Conservation (phyloP, 495 filamentous ascomycete genomes). For the Beverwykella pulmonaria region DNA sequence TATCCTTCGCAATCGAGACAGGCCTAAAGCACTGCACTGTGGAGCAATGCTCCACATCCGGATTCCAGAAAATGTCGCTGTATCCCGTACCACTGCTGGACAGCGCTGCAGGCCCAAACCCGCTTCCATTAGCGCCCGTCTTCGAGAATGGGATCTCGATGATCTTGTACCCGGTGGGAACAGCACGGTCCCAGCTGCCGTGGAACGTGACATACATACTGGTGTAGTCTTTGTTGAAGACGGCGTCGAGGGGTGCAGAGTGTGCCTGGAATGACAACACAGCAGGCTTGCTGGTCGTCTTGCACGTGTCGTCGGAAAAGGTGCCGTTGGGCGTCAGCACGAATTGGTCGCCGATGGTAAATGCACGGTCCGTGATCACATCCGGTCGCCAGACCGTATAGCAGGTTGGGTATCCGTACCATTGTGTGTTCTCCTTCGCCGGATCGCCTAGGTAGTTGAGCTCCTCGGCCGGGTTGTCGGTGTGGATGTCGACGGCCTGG, state of each 20-base stretch:
- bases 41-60: constrained; percentile 14
- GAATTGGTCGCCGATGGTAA: constrained; percentile 34
- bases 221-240: constrained; percentile 27
- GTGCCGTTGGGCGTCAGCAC: constrained; percentile 29
- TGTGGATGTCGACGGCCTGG: constrained; percentile 26
- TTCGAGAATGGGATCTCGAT: constrained; percentile 28
- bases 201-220: constrained; percentile 37
- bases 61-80: constrained; percentile 25
- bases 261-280: constrained; percentile 20
- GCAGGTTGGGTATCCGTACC: constrained; percentile 40
- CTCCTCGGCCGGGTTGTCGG: constrained; percentile 37
- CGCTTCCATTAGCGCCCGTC: neutral
- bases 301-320: constrained; percentile 29
- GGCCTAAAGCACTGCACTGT: constrained; percentile 35
- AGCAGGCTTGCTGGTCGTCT: neutral
- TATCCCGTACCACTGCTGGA: constrained; percentile 16
- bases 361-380: constrained; percentile 25
- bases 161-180: constrained; percentile 34
- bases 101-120: constrained; percentile 10
- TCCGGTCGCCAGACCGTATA: constrained; percentile 31
- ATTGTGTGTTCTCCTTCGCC: constrained; percentile 26
- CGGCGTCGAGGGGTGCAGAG: constrained; percentile 35
- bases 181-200: constrained; percentile 31
- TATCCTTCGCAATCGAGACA: constrained; percentile 28
- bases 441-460: constrained; percentile 37